Evolutionary conservation across 1,284 basidiomycete genomes (phyloP).

Genomic region (Trichosporon sp.): DNA sequence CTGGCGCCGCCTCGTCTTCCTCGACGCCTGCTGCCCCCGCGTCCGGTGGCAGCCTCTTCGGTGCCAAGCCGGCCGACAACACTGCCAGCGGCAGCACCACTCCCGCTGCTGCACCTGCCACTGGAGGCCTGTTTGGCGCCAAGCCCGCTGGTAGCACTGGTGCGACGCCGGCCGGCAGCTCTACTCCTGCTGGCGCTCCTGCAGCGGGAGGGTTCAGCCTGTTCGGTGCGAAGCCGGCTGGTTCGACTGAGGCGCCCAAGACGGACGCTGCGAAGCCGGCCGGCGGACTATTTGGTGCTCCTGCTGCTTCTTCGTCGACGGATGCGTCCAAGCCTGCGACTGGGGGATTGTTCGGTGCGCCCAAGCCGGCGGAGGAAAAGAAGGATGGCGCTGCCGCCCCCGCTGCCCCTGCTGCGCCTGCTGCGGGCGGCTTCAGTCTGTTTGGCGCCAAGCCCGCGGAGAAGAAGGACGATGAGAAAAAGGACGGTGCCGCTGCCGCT

Average conservation of each 20-base stretch:
- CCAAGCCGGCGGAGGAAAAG: slow-evolving; percentile 8
- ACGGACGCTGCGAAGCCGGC: slow-evolving; percentile 21
- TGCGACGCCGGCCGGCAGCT: neutral
- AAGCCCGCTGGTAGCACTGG: slow-evolving; percentile 14
- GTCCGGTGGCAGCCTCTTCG: slow-evolving; percentile 37
- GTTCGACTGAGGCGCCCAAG: slow-evolving; percentile 12
- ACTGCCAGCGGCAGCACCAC: slow-evolving; percentile 9
- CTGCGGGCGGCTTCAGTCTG: slow-evolving; percentile 19
- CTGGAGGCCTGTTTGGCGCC: slow-evolving; percentile 33
- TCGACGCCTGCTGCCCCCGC: slow-evolving; percentile 25
- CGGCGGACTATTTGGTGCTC: slow-evolving; percentile 34
- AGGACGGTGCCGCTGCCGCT: slow-evolving; percentile 8
- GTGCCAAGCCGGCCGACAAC: slow-evolving; percentile 16
- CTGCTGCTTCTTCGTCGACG: slow-evolving; percentile 9
- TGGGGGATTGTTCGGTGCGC: slow-evolving; percentile 30
- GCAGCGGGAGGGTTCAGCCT: slow-evolving; percentile 35
- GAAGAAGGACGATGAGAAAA: slow-evolving; percentile 11
- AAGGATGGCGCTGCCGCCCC: neutral
- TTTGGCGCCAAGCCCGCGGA: slow-evolving; percentile 15
- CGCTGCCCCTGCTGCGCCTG: slow-evolving; percentile 13
- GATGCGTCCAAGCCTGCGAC: slow-evolving; percentile 28
- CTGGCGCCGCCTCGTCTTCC: slow-evolving; percentile 9
- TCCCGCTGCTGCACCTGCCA: slow-evolving; percentile 17
- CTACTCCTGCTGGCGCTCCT: slow-evolving; percentile 12
- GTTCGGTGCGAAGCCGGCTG: slow-evolving; percentile 26